Evolutionary conservation across 176 grass and related monocot species (phyloP), one percentile per base, ranked within the genome.

Genomic region (Echinochloa phyllopogon): DNA sequence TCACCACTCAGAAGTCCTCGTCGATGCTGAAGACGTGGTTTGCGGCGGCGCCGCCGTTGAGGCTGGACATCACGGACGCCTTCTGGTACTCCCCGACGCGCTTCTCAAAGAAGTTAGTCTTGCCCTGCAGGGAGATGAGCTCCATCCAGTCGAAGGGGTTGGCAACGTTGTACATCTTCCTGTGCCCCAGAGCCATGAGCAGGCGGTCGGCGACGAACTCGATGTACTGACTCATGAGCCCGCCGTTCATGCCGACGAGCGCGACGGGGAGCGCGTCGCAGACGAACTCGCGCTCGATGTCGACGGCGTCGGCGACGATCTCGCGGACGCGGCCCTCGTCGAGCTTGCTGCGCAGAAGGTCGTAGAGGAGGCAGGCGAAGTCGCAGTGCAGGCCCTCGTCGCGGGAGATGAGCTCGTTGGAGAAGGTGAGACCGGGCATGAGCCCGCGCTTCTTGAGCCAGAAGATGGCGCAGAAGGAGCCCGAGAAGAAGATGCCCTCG

Each of bases 311-410:
- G 25, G 74, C 70, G 5, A 95, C 88, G 65, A 95, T 95, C 47
- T 86, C 81, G 52, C 77, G 84, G 51, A 95, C 86, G 47, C 94
- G 86, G 27, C 41, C 15, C 83, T 95, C 88, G 60, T 83, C 81
- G 6, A 97, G 76, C 80, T 93, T 94, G 80, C 55, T 10, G 1
- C 69, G 80, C 38, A 95, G 91, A 65, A 98, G 74, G 25, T 84
- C 85, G 85, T 98, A 98, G 66, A 98, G 85, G 24, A 98, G 89
- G 84, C 95, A 98, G 0, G 93, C 95, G 71, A 98, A 98, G 86
- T 98, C 95, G 70, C 95, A 98, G 88, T 98, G 95, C 12, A 98
- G 89, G 8, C 93, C 95, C 68, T 98, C 95, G 89, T 98, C 95
- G 62, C 92, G 94, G 64, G 92, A 97, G 82, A 97, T 97, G 85